A percentile compares a stretch with the other conserved stretches of the same genome.
Conservation (phyloP, 106 monocot species). For the Dendrobium catenatum region DNA sequence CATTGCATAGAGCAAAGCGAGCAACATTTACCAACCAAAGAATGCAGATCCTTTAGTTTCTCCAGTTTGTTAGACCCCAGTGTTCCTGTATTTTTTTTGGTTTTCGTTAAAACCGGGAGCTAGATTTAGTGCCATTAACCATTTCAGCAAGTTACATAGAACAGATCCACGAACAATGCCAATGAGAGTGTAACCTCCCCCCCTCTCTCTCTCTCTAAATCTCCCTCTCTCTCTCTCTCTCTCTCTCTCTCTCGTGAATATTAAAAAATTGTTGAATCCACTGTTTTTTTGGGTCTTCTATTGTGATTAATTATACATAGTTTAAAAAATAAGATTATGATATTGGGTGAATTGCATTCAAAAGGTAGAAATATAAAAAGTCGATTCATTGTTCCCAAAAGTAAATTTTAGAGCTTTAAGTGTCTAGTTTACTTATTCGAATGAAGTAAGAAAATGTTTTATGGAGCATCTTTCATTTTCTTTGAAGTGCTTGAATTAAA, state of each 20-base stretch:
- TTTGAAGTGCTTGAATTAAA: not conserved
- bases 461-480: not conserved
- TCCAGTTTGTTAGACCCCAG: no score
- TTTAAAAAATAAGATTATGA: not conserved
- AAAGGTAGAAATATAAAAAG: not conserved
- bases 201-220: no score
- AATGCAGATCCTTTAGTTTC: no score
- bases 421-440: not conserved
- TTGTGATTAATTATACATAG: not conserved
- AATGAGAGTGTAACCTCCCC: no score
- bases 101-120: no score
- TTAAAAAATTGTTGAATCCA: no score
- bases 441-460: not conserved
- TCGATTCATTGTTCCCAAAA: not conserved
- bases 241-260: no score
- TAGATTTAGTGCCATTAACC: no score
- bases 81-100: no score
- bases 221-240: no score
- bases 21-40: not conserved
- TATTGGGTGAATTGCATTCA: not conserved
- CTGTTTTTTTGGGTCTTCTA: not conserved
- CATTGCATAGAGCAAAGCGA: not conserved
- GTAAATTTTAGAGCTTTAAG: not conserved
- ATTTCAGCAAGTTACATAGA: no score
- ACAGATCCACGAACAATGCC: no score